phyloP scores from a whole-genome alignment of 2,329 filamentous ascomycete species.

The Pseudomassariella vexata region DNA sequence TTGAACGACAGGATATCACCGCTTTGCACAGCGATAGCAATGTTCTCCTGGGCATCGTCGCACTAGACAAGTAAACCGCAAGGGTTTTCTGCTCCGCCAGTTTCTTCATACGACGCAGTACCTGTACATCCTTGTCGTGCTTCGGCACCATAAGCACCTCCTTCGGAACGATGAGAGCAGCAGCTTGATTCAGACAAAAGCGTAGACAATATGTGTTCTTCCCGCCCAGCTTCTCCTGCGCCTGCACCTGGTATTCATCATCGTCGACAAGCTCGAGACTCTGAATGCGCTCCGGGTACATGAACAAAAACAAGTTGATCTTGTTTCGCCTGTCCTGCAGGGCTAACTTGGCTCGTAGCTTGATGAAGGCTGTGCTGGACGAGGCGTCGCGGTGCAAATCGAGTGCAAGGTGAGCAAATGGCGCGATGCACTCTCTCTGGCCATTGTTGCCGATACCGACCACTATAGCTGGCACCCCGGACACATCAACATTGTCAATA shows the following conservation, averaged over 20 bases:
- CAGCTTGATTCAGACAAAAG: neutral
- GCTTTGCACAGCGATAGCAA: neutral
- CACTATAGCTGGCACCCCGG: neutral
- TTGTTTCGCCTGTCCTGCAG: neutral
- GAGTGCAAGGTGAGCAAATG: neutral
- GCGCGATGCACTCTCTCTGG: too few species aligned
- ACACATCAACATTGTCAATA: neutral
- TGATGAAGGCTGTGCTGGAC: conserved; percentile 3
- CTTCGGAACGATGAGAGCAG: conserved; percentile 2
- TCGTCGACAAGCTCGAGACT: neutral
- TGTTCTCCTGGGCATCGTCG: neutral
- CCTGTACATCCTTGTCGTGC: neutral
- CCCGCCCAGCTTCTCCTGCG: conserved; percentile 1
- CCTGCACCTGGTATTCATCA: too few species aligned
- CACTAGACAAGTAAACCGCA: too few species aligned
- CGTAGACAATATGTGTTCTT: conserved; percentile 1
- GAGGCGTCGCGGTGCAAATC: conserved; percentile 2
- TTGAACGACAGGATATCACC: neutral
- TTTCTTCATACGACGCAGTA: conserved; percentile 1
- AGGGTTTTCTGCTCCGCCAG: too few species aligned
- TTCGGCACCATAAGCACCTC: neutral
- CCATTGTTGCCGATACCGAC: neutral
- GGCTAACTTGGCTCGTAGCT: neutral
- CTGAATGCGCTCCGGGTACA: conserved; percentile 1
- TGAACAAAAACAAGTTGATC: conserved; percentile 1